Evolutionary conservation across 805 yeast genomes (phyloP), one percentile per base, ranked within the genome.

Genomic region (Candida corydali): DNA sequence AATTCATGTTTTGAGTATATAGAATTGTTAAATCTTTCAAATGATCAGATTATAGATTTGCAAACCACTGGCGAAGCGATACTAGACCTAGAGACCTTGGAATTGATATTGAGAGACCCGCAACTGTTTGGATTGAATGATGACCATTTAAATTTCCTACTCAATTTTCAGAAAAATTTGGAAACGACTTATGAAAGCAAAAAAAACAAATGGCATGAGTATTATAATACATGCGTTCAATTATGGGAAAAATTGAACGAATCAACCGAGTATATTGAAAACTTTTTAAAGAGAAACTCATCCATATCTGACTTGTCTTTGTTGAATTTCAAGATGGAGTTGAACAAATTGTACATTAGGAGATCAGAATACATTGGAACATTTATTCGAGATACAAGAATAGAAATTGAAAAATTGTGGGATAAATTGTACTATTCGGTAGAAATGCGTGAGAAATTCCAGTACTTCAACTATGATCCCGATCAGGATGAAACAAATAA

Each of bases 301-400:
- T 64, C 70, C 5, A 56, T 85, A 16, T 73, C 78, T 2, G 60
- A 63, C 17, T 34, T 49, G 1, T 68, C 77, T 1, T 44, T 86
- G n/a, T 47, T 57, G 12, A 74, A 73, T 17, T 75, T 80, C 41
- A 69, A 75, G 36, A 43, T 46, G 18, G 88, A 87, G 46, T 53
- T 82, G 36, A 65, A 66, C 12, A 69, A 84, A 38, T 65, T 89
- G 18, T 70, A 73, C 32, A 59, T 65, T 18, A 75, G 78, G 56
- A 78, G 91, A 46, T 72, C 78, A 19, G 70, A 76, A 38, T 74
- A 75, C 45, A 76, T 89, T 15, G 80, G 83, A 35, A 75, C 76
- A 15, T 80, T 89, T 41, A 82, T 89, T 9, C 51, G 63, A 5
- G 83, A 78, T 31, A 67, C 83, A 2, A 69, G 91, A 54, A 49